These are phyloP conservation scores for Ulvella scutata DNA, from an alignment of 139 green algal genomes.

Conservation along the genomic window DNA sequence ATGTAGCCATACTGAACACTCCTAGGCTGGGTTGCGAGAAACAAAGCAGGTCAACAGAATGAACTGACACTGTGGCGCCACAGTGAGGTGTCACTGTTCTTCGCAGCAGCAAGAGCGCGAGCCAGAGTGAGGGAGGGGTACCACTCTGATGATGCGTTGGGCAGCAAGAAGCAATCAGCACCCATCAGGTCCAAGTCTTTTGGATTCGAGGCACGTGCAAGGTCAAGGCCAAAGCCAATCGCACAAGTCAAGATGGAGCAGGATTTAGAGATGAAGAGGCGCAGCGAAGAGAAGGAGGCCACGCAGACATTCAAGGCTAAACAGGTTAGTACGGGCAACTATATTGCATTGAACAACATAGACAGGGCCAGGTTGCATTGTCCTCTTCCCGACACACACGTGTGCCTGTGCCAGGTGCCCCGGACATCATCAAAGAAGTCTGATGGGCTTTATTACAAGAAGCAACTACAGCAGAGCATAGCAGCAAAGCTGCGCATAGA, in stretches of 20 bases:
- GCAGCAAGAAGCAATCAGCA: too few species aligned
- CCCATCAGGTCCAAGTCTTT: not conserved
- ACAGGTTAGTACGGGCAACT: not conserved
- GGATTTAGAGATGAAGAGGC: not conserved
- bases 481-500: not conserved
- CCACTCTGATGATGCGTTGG: too few species aligned
- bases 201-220: not conserved
- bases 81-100: too few species aligned
- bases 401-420: not conserved
- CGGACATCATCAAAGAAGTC: not conserved
- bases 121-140: too few species aligned
- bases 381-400: not conserved
- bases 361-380: not conserved
- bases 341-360: too few species aligned
- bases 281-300: not conserved
- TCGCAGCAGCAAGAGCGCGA: too few species aligned
- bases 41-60: too few species aligned
- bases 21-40: too few species aligned
- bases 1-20: too few species aligned
- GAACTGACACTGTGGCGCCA: too few species aligned
- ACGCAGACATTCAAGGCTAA: not conserved
- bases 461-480: not conserved
- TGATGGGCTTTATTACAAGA: conserved; percentile 1
- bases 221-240: not conserved
- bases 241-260: not conserved